Evolutionary conservation across 495 filamentous ascomycete species (phyloP).

Genomic region (Pseudomonodictys pantanalensis): DNA sequence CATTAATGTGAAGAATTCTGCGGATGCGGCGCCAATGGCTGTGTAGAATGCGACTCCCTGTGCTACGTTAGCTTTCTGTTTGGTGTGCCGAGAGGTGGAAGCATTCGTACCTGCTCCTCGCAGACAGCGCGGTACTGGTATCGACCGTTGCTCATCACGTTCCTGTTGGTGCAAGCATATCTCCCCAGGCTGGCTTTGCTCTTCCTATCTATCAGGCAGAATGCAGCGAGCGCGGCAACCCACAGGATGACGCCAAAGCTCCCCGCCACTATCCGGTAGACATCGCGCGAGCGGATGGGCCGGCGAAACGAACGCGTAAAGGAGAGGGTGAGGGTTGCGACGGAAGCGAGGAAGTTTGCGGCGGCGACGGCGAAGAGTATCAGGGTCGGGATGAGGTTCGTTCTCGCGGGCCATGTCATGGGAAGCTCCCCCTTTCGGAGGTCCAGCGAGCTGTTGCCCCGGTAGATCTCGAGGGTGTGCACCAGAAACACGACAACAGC

Average conservation of each 20-base stretch:
- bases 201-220: constrained; percentile 16
- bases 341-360: constrained; percentile 21
- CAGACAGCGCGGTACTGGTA: constrained; percentile 32
- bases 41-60: constrained; percentile 27
- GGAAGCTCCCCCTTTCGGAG: constrained; percentile 29
- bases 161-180: constrained; percentile 26
- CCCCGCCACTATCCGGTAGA: constrained; percentile 24
- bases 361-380: constrained; percentile 21
- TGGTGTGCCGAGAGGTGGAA: neutral
- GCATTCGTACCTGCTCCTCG: constrained; percentile 26
- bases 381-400: constrained; percentile 24
- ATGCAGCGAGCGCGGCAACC: constrained; percentile 12
- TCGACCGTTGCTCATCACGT: constrained; percentile 30
- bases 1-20: constrained; percentile 17
- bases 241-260: constrained; percentile 25
- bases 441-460: constrained; percentile 22
- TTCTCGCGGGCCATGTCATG: constrained; percentile 28
- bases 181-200: constrained; percentile 27
- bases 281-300: constrained; percentile 21
- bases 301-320: constrained; percentile 19
- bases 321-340: constrained; percentile 17
- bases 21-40: constrained; percentile 21
- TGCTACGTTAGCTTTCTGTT: constrained; percentile 5
- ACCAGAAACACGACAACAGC: constrained; percentile 17
- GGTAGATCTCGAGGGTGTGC: constrained; percentile 26